Conservation (phyloP, 1,284 basidiomycete genomes). For the Pseudozyma tsukubaensis region DNA sequence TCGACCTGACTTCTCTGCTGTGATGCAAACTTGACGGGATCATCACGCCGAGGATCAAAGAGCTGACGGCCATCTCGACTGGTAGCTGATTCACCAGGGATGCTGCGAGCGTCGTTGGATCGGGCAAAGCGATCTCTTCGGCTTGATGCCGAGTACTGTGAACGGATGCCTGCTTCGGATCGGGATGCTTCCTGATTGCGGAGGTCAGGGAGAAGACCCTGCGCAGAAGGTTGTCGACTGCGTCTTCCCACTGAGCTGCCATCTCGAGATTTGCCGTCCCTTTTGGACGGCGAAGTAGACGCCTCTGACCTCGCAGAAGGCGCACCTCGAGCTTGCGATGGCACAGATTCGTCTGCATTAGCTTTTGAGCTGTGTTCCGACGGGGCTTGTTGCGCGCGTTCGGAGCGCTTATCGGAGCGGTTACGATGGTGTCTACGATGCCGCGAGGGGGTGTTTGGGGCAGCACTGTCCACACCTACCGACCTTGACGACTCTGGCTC, state of each 20-base stretch:
- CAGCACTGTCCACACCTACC: slow-evolving; percentile 16
- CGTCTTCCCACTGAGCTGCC: slow-evolving; percentile 19
- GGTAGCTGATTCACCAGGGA: slow-evolving; percentile 25
- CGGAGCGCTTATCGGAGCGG: slow-evolving; percentile 23
- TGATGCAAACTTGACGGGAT: slow-evolving; percentile 74
- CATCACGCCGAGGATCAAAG: slow-evolving; percentile 85
- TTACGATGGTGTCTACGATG: slow-evolving; percentile 16
- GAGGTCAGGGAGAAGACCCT: slow-evolving; percentile 27
- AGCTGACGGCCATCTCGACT: slow-evolving; percentile 68
- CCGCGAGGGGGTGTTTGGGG: slow-evolving; percentile 23
- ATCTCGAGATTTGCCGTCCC: slow-evolving; percentile 23
- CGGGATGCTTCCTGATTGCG: slow-evolving; percentile 23
- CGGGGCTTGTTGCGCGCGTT: slow-evolving; percentile 15
- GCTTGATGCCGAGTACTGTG: slow-evolving; percentile 25
- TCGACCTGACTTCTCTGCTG: slow-evolving; percentile 38
- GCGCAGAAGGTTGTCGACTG: slow-evolving; percentile 29
- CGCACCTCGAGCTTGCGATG: slow-evolving; percentile 9
- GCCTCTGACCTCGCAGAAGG: slow-evolving; percentile 20
- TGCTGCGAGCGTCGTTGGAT: slow-evolving; percentile 36
- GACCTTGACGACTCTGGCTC: slow-evolving; percentile 38
- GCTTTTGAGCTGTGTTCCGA: slow-evolving; percentile 14
- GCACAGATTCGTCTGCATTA: slow-evolving; percentile 1
- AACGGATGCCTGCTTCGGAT: slow-evolving; percentile 28
- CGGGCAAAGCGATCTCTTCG: slow-evolving; percentile 37
- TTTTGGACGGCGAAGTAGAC: slow-evolving; percentile 25